Evolutionary conservation across 2,329 filamentous ascomycete genomes (phyloP), one percentile per base, ranked within the genome.

Genomic region (Pyrenochaeta sp.): DNA sequence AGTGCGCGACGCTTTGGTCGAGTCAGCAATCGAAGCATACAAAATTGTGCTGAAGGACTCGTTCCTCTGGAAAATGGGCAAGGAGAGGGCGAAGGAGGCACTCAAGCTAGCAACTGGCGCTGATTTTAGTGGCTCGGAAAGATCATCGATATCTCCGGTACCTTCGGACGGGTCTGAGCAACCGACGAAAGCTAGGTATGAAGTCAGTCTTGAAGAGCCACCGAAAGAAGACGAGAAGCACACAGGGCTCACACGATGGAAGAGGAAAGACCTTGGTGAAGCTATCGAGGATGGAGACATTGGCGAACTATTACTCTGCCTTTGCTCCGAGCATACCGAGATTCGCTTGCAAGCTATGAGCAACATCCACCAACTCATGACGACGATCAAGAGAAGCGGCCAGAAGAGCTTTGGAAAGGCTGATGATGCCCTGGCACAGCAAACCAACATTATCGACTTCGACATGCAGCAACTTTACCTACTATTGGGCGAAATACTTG

Each of bases 401-500:
- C 30, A 43, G n/a, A 48, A 48, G 5, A 13, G 13, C 9, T 6
- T 32, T 3, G 39, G 19, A 5, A 45, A 46, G 32, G 24, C 37
- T 15, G 52, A 62, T 5, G 47, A n/a, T 2, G 22, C 59, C 30
- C 44, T 49, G n/a, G 36, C 39, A 24, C 46, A 48, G 27, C 62
- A 57, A 39, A 60, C 59, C 24, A n/a, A 54, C 10, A 49, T 93
- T 67, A 85, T 67, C 22, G 58, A 62, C 34, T 56, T 88, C 45
- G 92, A 96, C 69, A 90, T 88, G 70, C 88, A 91, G 37, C 90
- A 93, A 59, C 80, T 93, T 5, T 93, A 91, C 81, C 83, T 97
- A 9, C 84, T 97, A 3, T 83, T 95, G 1, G 91, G 88, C 55
- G 93, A 97, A 76, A 76, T 96, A 6, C 83, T 88, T 13, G 93